Conservation (phyloP, 352 stramenopile genomes). For the Thalassiosira hispida region DNA sequence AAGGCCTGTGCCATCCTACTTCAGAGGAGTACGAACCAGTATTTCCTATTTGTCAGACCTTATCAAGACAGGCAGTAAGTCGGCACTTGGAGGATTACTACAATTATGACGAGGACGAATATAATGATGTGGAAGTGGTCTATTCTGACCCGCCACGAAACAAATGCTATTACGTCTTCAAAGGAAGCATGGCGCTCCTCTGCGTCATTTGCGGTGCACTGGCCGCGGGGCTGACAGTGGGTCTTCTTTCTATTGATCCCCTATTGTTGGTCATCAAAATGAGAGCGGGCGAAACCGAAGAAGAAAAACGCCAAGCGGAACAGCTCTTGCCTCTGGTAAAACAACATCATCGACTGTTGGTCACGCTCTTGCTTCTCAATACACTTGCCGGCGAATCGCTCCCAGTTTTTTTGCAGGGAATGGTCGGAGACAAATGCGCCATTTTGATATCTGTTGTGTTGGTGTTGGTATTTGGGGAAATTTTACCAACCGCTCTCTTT, state of each 20-base stretch:
- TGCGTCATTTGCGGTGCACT: slow-evolving; percentile 77
- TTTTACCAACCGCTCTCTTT: slow-evolving; percentile 94
- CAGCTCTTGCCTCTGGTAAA: slow-evolving; percentile 90
- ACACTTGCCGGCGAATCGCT: slow-evolving; percentile 92
- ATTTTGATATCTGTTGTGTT: slow-evolving; percentile 30
- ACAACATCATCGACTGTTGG: slow-evolving; percentile 92
- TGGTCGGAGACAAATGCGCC: slow-evolving; percentile 78
- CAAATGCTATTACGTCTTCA: too few species aligned
- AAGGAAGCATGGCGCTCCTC: too few species aligned
- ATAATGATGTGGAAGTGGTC: too few species aligned
- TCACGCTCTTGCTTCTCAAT: slow-evolving; percentile 95
- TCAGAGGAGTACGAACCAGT: too few species aligned
- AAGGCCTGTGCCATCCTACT: too few species aligned
- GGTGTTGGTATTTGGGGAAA: slow-evolving; percentile 42
- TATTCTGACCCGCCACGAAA: too few species aligned
- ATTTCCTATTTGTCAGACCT: too few species aligned
- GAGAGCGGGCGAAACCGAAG: slow-evolving; percentile 68
- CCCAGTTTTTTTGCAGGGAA: slow-evolving; percentile 69
- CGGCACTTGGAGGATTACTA: too few species aligned
- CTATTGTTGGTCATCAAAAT: slow-evolving; percentile 75
- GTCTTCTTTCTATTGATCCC: slow-evolving; percentile 80
- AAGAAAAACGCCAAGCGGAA: slow-evolving; percentile 85
- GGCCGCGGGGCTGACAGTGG: slow-evolving; percentile 85
- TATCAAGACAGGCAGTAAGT: too few species aligned
- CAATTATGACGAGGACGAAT: too few species aligned